These are phyloP conservation scores for Marasmius tenuissimus DNA, from an alignment of 1,284 basidiomycete genomes.

Conservation along the genomic window DNA sequence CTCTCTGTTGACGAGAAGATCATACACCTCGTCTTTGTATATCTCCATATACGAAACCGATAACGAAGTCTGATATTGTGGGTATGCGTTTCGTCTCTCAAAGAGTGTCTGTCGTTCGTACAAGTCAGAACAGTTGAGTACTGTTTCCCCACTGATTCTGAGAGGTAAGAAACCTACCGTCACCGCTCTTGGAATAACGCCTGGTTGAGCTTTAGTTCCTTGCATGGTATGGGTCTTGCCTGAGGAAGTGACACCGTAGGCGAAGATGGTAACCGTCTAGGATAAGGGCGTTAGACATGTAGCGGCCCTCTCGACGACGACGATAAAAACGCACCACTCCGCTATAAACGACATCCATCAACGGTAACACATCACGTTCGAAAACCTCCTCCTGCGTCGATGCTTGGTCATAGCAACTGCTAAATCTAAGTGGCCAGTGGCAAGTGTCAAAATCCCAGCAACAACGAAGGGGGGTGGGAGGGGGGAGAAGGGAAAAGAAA, in stretches of 20 bases:
- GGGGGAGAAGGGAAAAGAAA: not conserved
- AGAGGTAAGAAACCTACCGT: slow-evolving; percentile 42
- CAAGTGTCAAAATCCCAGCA: not conserved
- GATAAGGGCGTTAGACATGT: too few relatives aligned
- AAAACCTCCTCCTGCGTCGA: slow-evolving; percentile 75
- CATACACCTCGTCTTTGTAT: slow-evolving; percentile 85
- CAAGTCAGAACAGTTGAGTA: too few relatives aligned
- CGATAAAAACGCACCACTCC: slow-evolving; percentile 61
- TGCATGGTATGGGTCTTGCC: slow-evolving; percentile 89
- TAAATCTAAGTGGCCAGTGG: slow-evolving; percentile 42
- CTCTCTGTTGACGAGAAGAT: slow-evolving; percentile 71
- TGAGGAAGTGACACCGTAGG: slow-evolving; percentile 81
- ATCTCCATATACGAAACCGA: slow-evolving; percentile 82
- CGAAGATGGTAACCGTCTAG: slow-evolving; percentile 78
- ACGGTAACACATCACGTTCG: slow-evolving; percentile 63
- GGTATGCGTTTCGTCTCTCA: slow-evolving; percentile 35
- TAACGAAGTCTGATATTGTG: slow-evolving; percentile 42
- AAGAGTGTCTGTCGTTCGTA: slow-evolving; percentile 47
- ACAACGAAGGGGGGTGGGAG: too few relatives aligned
- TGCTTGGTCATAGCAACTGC: slow-evolving; percentile 66
- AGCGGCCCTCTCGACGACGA: too few relatives aligned
- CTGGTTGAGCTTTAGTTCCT: slow-evolving; percentile 64
- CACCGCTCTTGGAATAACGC: slow-evolving; percentile 79
- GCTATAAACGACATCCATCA: slow-evolving; percentile 67
- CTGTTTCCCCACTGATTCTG: too few relatives aligned